phyloP scores from a whole-genome alignment of 1,284 basidiomycete species.

The Cutaneotrichosporon dermatis region DNA sequence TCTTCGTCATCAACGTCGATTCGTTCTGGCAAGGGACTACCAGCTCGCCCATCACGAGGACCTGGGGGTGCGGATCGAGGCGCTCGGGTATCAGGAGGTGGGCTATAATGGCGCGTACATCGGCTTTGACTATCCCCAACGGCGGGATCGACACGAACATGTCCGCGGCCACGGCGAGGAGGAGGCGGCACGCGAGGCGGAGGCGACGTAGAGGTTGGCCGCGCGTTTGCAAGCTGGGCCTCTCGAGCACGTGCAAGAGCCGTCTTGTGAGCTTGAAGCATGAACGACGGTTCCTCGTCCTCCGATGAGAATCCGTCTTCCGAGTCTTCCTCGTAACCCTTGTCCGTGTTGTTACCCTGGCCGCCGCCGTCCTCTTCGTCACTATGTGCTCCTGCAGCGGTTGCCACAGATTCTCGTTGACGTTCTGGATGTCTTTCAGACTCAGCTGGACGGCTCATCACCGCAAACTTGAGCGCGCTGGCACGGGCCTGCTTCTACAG shows the following conservation, averaged over 20 bases:
- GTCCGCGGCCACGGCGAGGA: constrained; percentile 33
- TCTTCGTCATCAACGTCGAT: constrained; percentile 55
- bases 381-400: not conserved
- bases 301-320: constrained; percentile 37
- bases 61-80: constrained; percentile 28
- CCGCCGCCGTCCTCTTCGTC: constrained; percentile 8
- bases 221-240: not conserved
- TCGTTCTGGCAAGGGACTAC: constrained; percentile 36
- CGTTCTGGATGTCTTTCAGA: constrained; percentile 5
- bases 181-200: constrained; percentile 21
- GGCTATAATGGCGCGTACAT: constrained; percentile 36
- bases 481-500: not conserved
- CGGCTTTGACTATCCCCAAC: constrained; percentile 13
- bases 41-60: constrained; percentile 34
- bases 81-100: constrained; percentile 27
- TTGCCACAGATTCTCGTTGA: not conserved
- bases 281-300: constrained; percentile 21
- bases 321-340: constrained; percentile 37
- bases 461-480: constrained; percentile 30
- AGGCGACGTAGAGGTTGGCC: constrained; percentile 13
- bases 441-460: constrained; percentile 13
- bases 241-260: constrained; percentile 5
- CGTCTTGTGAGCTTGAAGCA: not conserved
- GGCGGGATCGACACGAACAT: constrained; percentile 31
- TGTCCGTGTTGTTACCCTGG: constrained; percentile 9